Base-by-base conservation (phyloP, 1,139 yeast species). In the Blastobotrys capitulatus region DNA sequence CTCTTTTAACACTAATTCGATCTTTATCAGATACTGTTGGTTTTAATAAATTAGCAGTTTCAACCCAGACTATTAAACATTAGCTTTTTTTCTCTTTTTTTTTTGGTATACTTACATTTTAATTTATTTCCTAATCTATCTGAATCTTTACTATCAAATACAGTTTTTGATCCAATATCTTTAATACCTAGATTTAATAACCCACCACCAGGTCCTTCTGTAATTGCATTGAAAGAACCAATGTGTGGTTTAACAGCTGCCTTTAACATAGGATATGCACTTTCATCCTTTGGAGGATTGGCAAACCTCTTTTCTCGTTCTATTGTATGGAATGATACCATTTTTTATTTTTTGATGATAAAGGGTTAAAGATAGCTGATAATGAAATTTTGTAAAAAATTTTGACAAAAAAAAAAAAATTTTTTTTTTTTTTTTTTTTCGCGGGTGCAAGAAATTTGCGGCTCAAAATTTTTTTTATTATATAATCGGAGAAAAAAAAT, bases 221-320 rank as follows among this genome's bases (percentile, higher is more conserved):
- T 86, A 52, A 92, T 75, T 13, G 97, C 97, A 74, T 92, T 85
- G 75, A 92, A 92, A 1, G 98, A 92, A 9, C 96, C 97, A 52
- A 94, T 78, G 66, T 92, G 99, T 12, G 98, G 99, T 52, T 81
- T 80, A 37, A 92, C 94, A 12, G 98, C 97, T 54, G 87, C 95
- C 52, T 79, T 78, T 42, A 94, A 76, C 45, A 89, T 71, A 7
- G 97, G 96, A 62, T 73, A 92, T 1, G 88, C 87, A 25, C 87
- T 76, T 63, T 85, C 79, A 60, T 86, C 95, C 71, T 80, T 82
- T 46, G 97, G 95, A 38, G 98, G 98, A 64, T 86, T 82, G 59
- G 80, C 78, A 71, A 88, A 92, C 60, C 95, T 77, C 56, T 77
- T 68, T 65, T 92, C 97, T 64, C 96, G 81, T 69, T 88, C 95